Conservation (phyloP, 164 flowering plant species). For the Houttuynia cordata region DNA sequence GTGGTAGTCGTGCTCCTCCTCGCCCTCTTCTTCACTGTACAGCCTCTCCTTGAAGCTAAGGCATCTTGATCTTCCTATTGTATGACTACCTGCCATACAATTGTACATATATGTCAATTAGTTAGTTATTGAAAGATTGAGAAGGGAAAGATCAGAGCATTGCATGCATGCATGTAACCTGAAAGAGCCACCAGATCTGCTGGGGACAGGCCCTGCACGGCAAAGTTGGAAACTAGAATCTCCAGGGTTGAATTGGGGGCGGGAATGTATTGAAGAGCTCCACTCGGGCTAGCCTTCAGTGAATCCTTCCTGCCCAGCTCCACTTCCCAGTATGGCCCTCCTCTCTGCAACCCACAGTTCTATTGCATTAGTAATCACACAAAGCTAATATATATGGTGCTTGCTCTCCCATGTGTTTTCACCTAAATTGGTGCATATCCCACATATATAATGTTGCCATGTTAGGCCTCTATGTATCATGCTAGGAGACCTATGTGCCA, state of each 20-base stretch:
- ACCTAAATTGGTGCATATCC: too few relatives aligned
- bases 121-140: background rate
- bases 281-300: conserved; percentile 44
- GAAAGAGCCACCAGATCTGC: conserved; percentile 64
- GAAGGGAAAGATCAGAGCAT: too few relatives aligned
- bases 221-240: conserved; percentile 43
- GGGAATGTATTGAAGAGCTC: conserved; percentile 55
- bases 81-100: conserved; percentile 47
- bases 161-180: conserved; percentile 21
- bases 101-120: background rate
- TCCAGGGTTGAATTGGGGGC: conserved; percentile 54
- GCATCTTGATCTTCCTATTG: conserved; percentile 69
- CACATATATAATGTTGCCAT: too few relatives aligned
- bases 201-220: conserved; percentile 45
- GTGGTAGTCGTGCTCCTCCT: conserved; percentile 21
- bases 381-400: too few relatives aligned
- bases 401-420: too few relatives aligned
- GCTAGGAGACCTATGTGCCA: too few relatives aligned
- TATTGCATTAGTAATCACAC: too few relatives aligned
- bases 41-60: conserved; percentile 48
- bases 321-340: conserved; percentile 71
- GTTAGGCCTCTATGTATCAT: too few relatives aligned
- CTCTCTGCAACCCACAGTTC: conserved; percentile 36
- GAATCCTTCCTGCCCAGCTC: conserved; percentile 66
- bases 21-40: conserved; percentile 12